Percentiles rank a stretch among this genome's conserved stretches.
Evolutionary conservation across 2,329 filamentous ascomycete genomes (phyloP).

Genomic region (Alternaria viburni): DNA sequence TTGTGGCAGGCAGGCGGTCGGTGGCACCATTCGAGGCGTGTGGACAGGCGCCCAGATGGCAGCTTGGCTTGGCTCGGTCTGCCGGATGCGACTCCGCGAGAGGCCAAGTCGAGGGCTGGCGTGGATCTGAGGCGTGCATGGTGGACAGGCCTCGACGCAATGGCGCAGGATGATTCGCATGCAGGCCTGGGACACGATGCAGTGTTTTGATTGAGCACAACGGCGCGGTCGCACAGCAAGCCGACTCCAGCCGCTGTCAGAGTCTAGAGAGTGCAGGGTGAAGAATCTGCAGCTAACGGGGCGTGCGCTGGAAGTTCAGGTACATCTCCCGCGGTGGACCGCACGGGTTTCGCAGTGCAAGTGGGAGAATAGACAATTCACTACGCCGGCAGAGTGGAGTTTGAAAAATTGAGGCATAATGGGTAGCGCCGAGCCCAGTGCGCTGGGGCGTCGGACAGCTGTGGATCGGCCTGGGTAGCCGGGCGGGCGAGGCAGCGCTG

Average conservation of each 20-base stretch:
- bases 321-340: constrained; percentile 38
- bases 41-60: constrained; percentile 24
- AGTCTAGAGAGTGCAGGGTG: constrained; percentile 6
- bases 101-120: constrained; percentile 11
- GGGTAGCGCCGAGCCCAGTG: constrained; percentile 4
- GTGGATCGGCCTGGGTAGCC: constrained; percentile 11
- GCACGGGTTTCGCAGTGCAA: constrained; percentile 1
- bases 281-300: constrained; percentile 31
- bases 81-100: constrained; percentile 23
- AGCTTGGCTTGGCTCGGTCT: constrained; percentile 26
- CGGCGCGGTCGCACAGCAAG: constrained; percentile 33
- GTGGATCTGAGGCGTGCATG: constrained; percentile 24
- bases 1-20: not conserved
- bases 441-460: constrained; percentile 10
- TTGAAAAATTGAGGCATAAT: constrained; percentile 4
- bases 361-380: constrained; percentile 2
- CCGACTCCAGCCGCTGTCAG: constrained; percentile 34
- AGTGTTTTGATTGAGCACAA: constrained; percentile 36
- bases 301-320: constrained; percentile 34
- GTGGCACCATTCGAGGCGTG: constrained; percentile 25
- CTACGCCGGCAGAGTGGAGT: not conserved
- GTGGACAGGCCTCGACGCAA: constrained; percentile 26
- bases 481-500: not conserved
- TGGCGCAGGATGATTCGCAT: constrained; percentile 33
- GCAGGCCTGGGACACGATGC: constrained; percentile 24